Conservation (phyloP, 306 rosid genomes). For the Vigna radiata region DNA sequence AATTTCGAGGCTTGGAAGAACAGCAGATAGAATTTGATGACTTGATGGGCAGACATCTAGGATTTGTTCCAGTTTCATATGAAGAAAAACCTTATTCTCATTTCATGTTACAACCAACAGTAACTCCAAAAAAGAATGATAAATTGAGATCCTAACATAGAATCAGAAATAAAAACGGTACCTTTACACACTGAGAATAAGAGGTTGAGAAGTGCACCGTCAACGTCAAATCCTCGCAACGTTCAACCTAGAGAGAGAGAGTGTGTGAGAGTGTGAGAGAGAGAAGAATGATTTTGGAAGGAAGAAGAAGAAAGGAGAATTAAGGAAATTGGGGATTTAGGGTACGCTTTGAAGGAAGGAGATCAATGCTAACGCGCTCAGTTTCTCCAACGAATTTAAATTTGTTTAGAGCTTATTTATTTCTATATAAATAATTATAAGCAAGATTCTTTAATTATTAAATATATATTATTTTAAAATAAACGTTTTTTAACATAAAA, state of each 20-base stretch:
- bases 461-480: too few relatives aligned
- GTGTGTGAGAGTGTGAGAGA: too few relatives aligned
- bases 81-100: conserved; percentile 37
- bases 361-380: too few relatives aligned
- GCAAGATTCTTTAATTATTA: too few relatives aligned
- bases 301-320: not conserved
- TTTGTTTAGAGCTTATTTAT: too few relatives aligned
- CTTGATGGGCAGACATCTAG: conserved; percentile 45
- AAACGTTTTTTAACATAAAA: too few relatives aligned
- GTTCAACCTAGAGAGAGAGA: not conserved
- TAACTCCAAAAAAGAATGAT: too few relatives aligned
- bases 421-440: too few relatives aligned
- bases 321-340: not conserved
- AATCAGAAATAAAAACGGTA: not conserved
- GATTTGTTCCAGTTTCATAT: conserved; percentile 43
- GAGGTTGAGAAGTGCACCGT: not conserved
- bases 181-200: not conserved
- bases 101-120: too few relatives aligned
- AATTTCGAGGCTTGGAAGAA: conserved; percentile 40
- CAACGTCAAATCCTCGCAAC: not conserved
- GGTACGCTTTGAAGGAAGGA: not conserved
- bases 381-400: too few relatives aligned
- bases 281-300: too few relatives aligned
- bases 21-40: conserved; percentile 45
- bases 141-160: not conserved